Conservation (phyloP, 768 basidiomycete genomes). For the Melanogaster broomeanus region DNA sequence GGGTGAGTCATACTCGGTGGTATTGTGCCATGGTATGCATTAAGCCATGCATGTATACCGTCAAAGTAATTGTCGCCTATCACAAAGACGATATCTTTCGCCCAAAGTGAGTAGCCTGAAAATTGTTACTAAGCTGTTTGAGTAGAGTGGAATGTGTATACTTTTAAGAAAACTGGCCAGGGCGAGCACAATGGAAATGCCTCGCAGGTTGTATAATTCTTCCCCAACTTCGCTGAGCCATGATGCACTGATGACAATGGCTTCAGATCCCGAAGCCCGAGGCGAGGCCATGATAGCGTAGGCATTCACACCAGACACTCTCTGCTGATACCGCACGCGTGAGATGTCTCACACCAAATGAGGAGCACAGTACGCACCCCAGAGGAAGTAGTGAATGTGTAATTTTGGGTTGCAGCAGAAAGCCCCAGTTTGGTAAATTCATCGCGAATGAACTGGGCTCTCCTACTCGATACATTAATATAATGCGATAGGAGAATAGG, state of each 20-base stretch:
- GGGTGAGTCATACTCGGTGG: slow-evolving; percentile 61
- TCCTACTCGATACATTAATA: slow-evolving; percentile 43
- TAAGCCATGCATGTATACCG: slow-evolving; percentile 93
- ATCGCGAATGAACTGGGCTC: slow-evolving; percentile 56
- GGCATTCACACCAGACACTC: slow-evolving; percentile 68
- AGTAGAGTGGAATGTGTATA: slow-evolving; percentile 35
- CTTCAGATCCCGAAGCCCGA: slow-evolving; percentile 90
- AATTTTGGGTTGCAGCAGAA: slow-evolving; percentile 65
- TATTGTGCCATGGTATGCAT: slow-evolving; percentile 70
- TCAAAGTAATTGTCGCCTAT: slow-evolving; percentile 87
- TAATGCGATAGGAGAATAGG: not conserved
- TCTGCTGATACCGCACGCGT: slow-evolving; percentile 38
- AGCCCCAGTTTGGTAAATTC: slow-evolving; percentile 81
- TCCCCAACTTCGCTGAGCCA: slow-evolving; percentile 73
- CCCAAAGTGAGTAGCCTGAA: slow-evolving; percentile 87
- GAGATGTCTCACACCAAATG: not conserved
- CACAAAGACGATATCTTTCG: slow-evolving; percentile 90
- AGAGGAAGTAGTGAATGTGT: slow-evolving; percentile 53
- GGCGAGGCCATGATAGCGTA: slow-evolving; percentile 85
- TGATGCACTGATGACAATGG: slow-evolving; percentile 88
- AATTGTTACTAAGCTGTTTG: slow-evolving; percentile 3
- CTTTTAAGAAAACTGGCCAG: slow-evolving; percentile 85
- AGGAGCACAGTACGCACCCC: slow-evolving; percentile 40
- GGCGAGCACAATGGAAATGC: slow-evolving; percentile 81
- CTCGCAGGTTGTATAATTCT: slow-evolving; percentile 75